A percentile compares a stretch with the other conserved stretches of the same genome.
Conservation (phyloP, 75 land plant genomes). For the Pinus albicaulis region DNA sequence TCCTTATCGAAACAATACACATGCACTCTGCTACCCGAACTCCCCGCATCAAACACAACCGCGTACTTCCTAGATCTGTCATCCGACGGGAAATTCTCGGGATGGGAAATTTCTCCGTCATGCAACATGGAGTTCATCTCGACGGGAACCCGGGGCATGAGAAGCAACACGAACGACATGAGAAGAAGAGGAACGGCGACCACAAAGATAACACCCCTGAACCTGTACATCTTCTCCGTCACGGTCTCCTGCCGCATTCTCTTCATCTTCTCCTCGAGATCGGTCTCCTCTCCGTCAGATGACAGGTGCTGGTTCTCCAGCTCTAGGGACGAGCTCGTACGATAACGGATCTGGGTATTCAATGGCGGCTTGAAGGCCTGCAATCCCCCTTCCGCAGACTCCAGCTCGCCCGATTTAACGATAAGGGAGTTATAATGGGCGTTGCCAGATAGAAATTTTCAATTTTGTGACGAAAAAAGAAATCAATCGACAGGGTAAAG, state of each 20-base stretch:
- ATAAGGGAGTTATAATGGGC: no score
- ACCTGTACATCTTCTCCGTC: conserved; percentile 64
- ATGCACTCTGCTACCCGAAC: conserved; percentile 98
- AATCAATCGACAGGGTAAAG: no score
- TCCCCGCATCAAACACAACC: conserved; percentile 97
- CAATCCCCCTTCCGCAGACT: no score
- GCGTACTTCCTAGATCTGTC: conserved; percentile 51
- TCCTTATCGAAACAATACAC: conserved; percentile 79
- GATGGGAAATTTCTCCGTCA: neutral
- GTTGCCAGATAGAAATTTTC: no score
- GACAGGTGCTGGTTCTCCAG: conserved; percentile 22
- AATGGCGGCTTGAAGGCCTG: no score
- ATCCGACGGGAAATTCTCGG: neutral
- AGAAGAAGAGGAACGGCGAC: conserved; percentile 68
- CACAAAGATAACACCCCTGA: conserved; percentile 59
- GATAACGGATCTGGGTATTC: conserved; percentile 52
- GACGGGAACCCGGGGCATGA: conserved; percentile 60
- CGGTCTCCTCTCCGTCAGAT: conserved; percentile 8
- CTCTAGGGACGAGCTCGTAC: conserved; percentile 54
- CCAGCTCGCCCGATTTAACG: no score
- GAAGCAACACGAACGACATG: conserved; percentile 56
- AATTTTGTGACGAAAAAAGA: no score
- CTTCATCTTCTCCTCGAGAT: conserved; percentile 43
- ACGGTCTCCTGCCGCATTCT: conserved; percentile 50
- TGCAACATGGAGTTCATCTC: neutral